Percentiles rank a stretch among this genome's conserved stretches.
Conservation (phyloP, 768 basidiomycete genomes). For the Suillus bovinus region DNA sequence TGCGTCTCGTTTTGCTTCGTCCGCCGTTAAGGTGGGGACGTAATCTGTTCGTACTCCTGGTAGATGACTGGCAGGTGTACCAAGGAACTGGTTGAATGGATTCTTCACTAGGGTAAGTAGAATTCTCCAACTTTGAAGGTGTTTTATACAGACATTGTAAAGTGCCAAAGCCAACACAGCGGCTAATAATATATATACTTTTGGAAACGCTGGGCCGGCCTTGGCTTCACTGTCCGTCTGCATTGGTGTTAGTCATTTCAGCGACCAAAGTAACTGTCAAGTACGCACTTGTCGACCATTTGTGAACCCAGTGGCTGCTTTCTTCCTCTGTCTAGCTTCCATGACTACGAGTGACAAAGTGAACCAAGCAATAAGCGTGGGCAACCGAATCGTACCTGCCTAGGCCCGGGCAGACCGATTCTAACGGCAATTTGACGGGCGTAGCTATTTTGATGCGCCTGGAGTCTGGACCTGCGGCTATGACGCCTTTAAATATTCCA, state of each 20-base stretch:
- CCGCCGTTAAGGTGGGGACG: slow-evolving; percentile 44
- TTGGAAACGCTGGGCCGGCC: not conserved
- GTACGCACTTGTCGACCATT: slow-evolving; percentile 10
- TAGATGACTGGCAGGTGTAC: slow-evolving; percentile 12
- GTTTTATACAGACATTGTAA: slow-evolving; percentile 20
- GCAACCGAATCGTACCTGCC: too few relatives aligned
- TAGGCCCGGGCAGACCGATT: not conserved
- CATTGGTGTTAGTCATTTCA: not conserved
- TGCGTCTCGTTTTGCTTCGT: slow-evolving; percentile 63
- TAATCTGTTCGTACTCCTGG: slow-evolving; percentile 22
- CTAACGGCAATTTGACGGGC: not conserved
- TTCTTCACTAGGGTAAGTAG: slow-evolving; percentile 6
- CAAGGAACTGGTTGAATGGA: slow-evolving; percentile 10
- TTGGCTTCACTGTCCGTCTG: slow-evolving; percentile 11
- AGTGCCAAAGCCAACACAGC: slow-evolving; percentile 13
- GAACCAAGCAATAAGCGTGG: not conserved
- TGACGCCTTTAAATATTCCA: too few relatives aligned
- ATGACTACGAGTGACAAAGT: slow-evolving; percentile 7
- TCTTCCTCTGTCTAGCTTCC: slow-evolving; percentile 28
- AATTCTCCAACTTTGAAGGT: not conserved
- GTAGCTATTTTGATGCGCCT: too few relatives aligned
- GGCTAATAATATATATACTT: slow-evolving; percentile 13
- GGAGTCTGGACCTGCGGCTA: too few relatives aligned
- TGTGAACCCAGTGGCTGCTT: not conserved
- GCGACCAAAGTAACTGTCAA: not conserved